Evolutionary conservation across 2,329 filamentous ascomycete genomes (phyloP).

Genomic region (Rutstroemia sp.): DNA sequence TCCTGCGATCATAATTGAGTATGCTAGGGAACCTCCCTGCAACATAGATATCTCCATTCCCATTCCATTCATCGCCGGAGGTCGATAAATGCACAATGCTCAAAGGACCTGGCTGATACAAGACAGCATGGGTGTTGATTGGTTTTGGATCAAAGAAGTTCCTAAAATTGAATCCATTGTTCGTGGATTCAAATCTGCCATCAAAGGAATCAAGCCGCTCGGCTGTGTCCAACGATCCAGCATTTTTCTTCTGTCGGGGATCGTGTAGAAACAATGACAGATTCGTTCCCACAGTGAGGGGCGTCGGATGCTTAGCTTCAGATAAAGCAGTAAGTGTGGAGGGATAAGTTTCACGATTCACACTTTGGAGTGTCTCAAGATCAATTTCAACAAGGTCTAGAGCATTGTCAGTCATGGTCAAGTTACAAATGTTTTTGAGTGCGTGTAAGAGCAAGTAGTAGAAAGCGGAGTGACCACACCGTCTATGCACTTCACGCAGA

Average conservation of each 20-base stretch:
- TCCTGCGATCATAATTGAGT: conserved; percentile 67
- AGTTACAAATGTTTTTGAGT: not conserved
- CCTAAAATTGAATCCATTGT: conserved; percentile 18
- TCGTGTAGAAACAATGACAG: conserved; percentile 79
- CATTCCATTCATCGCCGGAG: conserved; percentile 33
- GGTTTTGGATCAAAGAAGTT: conserved; percentile 37
- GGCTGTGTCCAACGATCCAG: conserved; percentile 15
- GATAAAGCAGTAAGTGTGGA: conserved; percentile 82
- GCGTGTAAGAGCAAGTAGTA: not conserved
- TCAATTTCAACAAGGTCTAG: conserved; percentile 72
- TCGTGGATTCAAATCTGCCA: conserved; percentile 20
- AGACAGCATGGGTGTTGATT: conserved; percentile 55
- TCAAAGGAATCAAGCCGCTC: conserved; percentile 22
- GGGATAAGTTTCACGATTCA: conserved; percentile 66
- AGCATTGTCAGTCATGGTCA: not conserved
- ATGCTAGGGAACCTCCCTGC: conserved; percentile 79
- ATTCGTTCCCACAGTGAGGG: conserved; percentile 78
- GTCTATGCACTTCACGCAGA: too few species aligned
- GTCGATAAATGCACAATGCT: conserved; percentile 72
- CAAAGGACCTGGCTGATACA: conserved; percentile 74
- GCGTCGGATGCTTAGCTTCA: conserved; percentile 54
- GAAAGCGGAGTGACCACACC: too few species aligned
- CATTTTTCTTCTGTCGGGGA: conserved; percentile 41
- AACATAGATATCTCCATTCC: conserved; percentile 72
- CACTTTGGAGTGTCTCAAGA: conserved; percentile 60